A percentile compares a stretch with the other conserved stretches of the same genome.
phyloP scores from a whole-genome alignment of 177 flowering plant genomes.

The Vitis hybrid region DNA sequence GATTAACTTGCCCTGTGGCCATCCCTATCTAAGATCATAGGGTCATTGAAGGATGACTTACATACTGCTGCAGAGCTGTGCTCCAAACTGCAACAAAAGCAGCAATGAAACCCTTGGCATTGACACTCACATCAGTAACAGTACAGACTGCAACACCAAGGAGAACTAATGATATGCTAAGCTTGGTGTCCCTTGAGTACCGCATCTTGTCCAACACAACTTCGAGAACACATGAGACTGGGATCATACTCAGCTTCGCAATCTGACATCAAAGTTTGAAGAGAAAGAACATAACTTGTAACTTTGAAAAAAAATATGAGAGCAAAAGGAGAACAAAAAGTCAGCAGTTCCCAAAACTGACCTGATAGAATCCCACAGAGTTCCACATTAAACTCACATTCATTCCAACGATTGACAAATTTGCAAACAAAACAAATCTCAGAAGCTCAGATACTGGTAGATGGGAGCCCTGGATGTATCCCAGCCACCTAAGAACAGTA shows the following conservation, averaged over 20 bases:
- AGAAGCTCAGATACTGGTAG: conserved; percentile 53
- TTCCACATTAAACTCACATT: conserved; percentile 79
- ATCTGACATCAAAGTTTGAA: conserved; percentile 36
- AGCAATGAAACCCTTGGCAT: conserved; percentile 57
- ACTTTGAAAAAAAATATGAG: neutral
- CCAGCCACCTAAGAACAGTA: conserved; percentile 46
- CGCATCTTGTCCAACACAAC: conserved; percentile 61
- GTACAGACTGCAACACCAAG: conserved; percentile 70
- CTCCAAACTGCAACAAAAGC: conserved; percentile 70
- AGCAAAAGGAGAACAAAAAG: too few species aligned
- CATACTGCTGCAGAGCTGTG: conserved; percentile 68
- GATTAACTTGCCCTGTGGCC: neutral
- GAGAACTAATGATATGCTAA: conserved; percentile 55
- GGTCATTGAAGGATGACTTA: conserved; percentile 32
- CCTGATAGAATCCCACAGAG: conserved; percentile 78
- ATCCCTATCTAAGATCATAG: neutral
- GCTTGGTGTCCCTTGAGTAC: conserved; percentile 67
- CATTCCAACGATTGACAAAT: conserved; percentile 73
- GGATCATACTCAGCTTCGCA: conserved; percentile 77
- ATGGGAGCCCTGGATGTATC: conserved; percentile 57
- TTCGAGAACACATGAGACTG: conserved; percentile 70
- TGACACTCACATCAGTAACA: conserved; percentile 76
- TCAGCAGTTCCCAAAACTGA: conserved; percentile 9
- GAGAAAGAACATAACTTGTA: neutral
- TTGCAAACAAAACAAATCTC: conserved; percentile 61